Base-by-base conservation (phyloP, 352 stramenopile genomes). In the Globisporangium rhizosaccharum region DNA sequence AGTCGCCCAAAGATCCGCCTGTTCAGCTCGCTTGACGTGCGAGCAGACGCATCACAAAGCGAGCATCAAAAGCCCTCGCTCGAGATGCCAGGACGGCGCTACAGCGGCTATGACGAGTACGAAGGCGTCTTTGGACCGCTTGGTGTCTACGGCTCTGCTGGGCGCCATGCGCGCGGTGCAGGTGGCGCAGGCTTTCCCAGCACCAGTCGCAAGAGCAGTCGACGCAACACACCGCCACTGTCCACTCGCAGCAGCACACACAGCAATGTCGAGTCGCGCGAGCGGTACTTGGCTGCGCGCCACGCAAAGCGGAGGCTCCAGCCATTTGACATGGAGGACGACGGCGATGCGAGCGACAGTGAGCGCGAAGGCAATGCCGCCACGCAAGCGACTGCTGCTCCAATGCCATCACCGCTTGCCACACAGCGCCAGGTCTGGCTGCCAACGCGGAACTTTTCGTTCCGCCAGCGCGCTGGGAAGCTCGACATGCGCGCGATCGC, bases 401-500 rank as follows among this genome's bases (percentile, higher is more conserved):
- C 1, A 12, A 8, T 39, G 33, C 33, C 33, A 18, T 17, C 30
- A 15, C 28, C 20, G 5, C n/a, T 49, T 53, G 44, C 56, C 26
- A 23, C 12, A 52, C 60, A 11, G 28, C 68, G 68, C 48, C 78
- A 87, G 42, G 74, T 91, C 39, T 91, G 82, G 79, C 64, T 92
- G 14, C 82, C 81, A 28, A 72, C 80, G 11, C 79, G 78, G n/a
- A 75, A 76, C 48, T 94, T 94, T 41, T 62, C 76, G 20, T 94
- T 94, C 47, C 78, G 80, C 26, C 82, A 91, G 54, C 71, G 84
- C 23, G 75, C 76, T 46, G 82, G 82, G 1, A 92, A 90, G 64
- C 59, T 94, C 39, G 84, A 94, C 51, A 90, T 73, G 3, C 75
- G 81, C 14, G 73, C 79, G 15, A 85, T 94, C 56, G 76, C 79